These are phyloP conservation scores for Jatropha curcas DNA, from an alignment of 345 rosid species.

Conservation along the genomic window DNA sequence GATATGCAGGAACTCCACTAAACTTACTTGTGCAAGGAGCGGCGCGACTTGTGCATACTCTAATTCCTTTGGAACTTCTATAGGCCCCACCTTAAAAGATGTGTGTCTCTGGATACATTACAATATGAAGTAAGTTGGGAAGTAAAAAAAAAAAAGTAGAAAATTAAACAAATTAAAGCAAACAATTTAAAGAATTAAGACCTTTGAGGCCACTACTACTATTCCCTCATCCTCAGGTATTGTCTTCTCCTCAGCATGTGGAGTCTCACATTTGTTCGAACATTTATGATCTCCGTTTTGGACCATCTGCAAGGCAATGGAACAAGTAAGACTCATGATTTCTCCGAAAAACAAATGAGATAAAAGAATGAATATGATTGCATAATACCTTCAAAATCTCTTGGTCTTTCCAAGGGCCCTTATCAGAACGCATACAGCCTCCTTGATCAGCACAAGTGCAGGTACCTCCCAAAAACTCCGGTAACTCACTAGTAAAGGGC, in stretches of 20 bases:
- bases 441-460: conserved; percentile 86
- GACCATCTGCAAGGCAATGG: conserved; percentile 55
- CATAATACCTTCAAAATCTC: conserved; percentile 66
- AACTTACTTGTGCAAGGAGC: conserved; percentile 43
- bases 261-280: conserved; percentile 33
- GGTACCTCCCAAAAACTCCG: conserved; percentile 85
- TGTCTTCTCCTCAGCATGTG: conserved; percentile 43
- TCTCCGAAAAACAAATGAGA: conserved; percentile 2
- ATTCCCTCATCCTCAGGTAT: conserved; percentile 45
- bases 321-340: neutral
- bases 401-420: conserved; percentile 89
- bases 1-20: neutral
- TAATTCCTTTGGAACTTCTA: conserved; percentile 19
- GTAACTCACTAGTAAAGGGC: conserved; percentile 63
- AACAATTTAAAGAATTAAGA: conserved; percentile 12
- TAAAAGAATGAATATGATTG: neutral
- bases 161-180: neutral
- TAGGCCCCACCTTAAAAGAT: conserved; percentile 32
- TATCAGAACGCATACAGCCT: conserved; percentile 91
- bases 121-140: conserved; percentile 10
- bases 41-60: conserved; percentile 33
- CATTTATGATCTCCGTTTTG: conserved; percentile 72
- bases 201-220: conserved; percentile 37
- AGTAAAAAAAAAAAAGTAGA: neutral
- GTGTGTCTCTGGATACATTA: conserved; percentile 40